Conservation (phyloP, 768 basidiomycete genomes). For the Favolaschia claudopus region DNA sequence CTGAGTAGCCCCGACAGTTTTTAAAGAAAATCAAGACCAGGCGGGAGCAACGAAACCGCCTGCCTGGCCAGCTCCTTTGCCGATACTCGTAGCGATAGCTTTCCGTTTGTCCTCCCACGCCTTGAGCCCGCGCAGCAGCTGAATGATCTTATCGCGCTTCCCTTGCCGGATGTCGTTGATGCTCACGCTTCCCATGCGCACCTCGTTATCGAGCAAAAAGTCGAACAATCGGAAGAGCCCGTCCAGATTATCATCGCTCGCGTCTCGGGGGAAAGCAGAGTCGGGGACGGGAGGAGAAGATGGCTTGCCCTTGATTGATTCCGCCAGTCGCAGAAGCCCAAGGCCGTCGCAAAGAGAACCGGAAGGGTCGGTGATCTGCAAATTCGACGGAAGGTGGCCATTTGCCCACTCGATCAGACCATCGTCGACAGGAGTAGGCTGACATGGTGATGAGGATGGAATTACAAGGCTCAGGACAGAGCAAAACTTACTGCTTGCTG, state of each 20-base stretch:
- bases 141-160: conserved; percentile 80
- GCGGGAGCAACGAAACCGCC: conserved; percentile 45
- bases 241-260: conserved; percentile 81
- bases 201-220: conserved; percentile 89
- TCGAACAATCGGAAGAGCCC: conserved; percentile 92
- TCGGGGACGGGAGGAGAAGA: conserved; percentile 78
- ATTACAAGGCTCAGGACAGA: no score
- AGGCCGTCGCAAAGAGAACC: conserved; percentile 70
- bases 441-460: neutral
- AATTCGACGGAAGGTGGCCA: conserved; percentile 69
- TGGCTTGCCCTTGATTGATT: conserved; percentile 74
- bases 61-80: conserved; percentile 45
- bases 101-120: conserved; percentile 81
- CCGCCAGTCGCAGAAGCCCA: conserved; percentile 84
- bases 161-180: conserved; percentile 92
- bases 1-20: no score
- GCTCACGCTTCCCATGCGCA: conserved; percentile 90
- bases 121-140: conserved; percentile 79
- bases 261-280: conserved; percentile 73
- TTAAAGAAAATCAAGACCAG: conserved; percentile 1
- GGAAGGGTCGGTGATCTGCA: conserved; percentile 60
- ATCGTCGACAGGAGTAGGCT: conserved; percentile 48
- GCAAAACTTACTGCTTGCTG: conserved; percentile 27
- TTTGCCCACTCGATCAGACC: conserved; percentile 91
- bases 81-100: conserved; percentile 61